Evolutionary conservation across 345 rosid genomes (phyloP), one percentile per base, ranked within the genome.

Genomic region (Lepidium sativum): DNA sequence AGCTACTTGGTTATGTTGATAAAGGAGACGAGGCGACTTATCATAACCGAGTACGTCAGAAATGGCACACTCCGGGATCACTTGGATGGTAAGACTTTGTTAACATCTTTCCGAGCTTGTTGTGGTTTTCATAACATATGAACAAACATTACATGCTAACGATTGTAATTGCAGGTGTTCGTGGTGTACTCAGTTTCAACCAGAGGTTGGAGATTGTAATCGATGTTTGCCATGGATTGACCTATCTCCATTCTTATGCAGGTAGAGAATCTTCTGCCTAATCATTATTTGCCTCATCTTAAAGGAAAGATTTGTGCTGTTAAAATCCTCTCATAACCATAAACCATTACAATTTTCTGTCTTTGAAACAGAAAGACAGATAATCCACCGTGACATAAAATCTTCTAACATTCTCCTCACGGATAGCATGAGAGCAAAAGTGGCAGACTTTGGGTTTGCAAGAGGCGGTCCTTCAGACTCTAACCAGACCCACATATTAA

Each of bases 21-120:
- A 76, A 74, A 71, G 92, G 91, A 74, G 69, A 82, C 39, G 99
- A 94, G 64, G 64, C 85, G 95, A 63, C 97, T 94, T 70, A 83
- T 94, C 65, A 90, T 94, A 56, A 90, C 97, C 1, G 99, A 94
- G 76, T 90, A 77, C 65, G 87, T 94, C 33, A 78, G 86, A 37
- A 94, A 94, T 71, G 99, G 99, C 25, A 90, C 97, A 70, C 91
- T 94, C 39, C 81, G 99, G 69, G 97, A 88, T 47, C 97, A 87
- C 77, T 80, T 94, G 81, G 97, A 94, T 78, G 96, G 99, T 94
- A 79, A 81, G 86, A 39, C 59, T 52, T 35, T 52, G 42, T 54
- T 43, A 18, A 13, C n/a, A n/a, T 64, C 40, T 17, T 12, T 17
- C 13, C n/a, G 20, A 47, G 41, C 50, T 54, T 68, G 12, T 44